Evolutionary conservation across 106 monocot genomes (phyloP).

Genomic region (Phalaenopsis aphrodite): DNA sequence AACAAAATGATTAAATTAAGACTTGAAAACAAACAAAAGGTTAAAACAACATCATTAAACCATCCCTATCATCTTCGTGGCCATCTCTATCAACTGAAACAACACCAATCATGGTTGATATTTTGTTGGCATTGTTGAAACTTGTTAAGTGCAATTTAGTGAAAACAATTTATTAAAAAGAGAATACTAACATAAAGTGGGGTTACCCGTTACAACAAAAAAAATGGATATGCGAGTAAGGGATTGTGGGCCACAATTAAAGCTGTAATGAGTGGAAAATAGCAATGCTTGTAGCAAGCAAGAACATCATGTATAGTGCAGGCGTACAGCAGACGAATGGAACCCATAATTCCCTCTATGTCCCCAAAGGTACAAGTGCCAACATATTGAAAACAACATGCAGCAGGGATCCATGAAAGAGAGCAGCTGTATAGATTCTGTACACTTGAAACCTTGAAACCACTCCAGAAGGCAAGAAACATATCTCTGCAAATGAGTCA

Average conservation of each 20-base stretch:
- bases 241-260: slow-evolving; percentile 65
- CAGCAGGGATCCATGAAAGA: slow-evolving; percentile 85
- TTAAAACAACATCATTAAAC: no score
- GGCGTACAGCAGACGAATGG: slow-evolving; percentile 46
- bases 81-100: no score
- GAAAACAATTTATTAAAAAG: no score
- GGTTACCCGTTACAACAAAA: slow-evolving; percentile 18
- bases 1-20: no score
- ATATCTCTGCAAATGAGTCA: slow-evolving; percentile 55
- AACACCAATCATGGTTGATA: no score
- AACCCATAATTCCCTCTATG: slow-evolving; percentile 88
- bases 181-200: no score
- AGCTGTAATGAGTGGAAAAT: slow-evolving; percentile 69
- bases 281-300: slow-evolving; percentile 75
- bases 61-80: no score
- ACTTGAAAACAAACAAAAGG: no score
- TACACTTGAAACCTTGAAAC: slow-evolving; percentile 74
- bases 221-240: slow-evolving; percentile 29
- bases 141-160: no score
- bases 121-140: no score
- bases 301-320: slow-evolving; percentile 39
- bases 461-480: slow-evolving; percentile 62
- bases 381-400: slow-evolving; percentile 96
- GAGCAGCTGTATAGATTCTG: slow-evolving; percentile 76
- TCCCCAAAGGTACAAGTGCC: slow-evolving; percentile 80